Base-by-base conservation (phyloP, 805 yeast genomes). In the Candida boleticola region DNA sequence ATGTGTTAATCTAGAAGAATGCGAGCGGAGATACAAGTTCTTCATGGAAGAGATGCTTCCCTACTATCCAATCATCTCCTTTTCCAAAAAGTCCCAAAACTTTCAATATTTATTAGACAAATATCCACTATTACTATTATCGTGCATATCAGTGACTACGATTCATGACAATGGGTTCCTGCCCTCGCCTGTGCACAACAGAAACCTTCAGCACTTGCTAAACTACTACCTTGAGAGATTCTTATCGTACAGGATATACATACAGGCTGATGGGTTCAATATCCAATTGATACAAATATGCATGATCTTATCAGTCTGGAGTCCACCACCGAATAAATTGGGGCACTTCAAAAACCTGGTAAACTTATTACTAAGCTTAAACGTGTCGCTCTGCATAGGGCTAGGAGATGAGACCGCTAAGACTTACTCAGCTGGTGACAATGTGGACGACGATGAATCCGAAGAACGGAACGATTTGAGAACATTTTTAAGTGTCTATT, bases 261-360 rank as follows among this genome's bases (percentile, higher is more conserved):
- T 74, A 13, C 66, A 57, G 36, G 56, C 75, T 6, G 71, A 74
- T 19, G 73, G 67, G 40, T 66, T 76, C 39, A 59, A 73, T 3
- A 65, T 61, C 35, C 65, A 61, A 44, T 51, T 71, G 36, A 68
- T 77, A 18, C 71, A 68, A 40, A 60, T 69, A 1, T 74, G 74
- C 46, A 50, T 75, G 42, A 62, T 74, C 1, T 52, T 76, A 9
- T 73, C 80, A 4, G 50, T 74, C 5, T 77, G 83, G 83, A 71
- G 74, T 38, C 62, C 76, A 3, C 81, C 82, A 1, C 79, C 81
- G 5, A 61, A 66, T 27, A 68, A 66, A 48, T 66, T 75, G 63
- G 80, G 79, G 10, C 74, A 78, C 18, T 77, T 69, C 55, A 75
- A 72, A 44, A 77, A 74, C 52, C 81, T 76, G 50, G 63, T 77